These are phyloP conservation scores for Solanum etuberosum DNA, from an alignment of 257 asterid genomes.

Conservation along the genomic window DNA sequence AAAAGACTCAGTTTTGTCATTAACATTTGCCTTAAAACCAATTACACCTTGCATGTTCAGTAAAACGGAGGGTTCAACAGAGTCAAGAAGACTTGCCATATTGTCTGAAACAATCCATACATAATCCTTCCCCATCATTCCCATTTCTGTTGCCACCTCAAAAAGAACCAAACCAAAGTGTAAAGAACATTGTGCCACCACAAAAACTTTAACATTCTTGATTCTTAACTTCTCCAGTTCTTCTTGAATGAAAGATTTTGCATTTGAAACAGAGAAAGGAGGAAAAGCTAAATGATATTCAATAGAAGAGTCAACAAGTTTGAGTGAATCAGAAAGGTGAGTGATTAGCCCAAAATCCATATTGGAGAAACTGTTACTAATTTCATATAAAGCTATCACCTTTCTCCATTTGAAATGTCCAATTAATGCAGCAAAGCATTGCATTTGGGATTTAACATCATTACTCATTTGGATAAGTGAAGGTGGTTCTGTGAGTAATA, in stretches of 20 bases:
- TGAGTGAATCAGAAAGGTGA: constrained; percentile 31
- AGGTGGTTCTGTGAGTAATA: background rate
- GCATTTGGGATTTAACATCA: constrained; percentile 19
- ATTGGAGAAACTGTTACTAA: constrained; percentile 13
- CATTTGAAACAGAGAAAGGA: constrained; percentile 6
- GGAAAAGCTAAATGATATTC: constrained; percentile 27
- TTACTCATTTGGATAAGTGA: constrained; percentile 18
- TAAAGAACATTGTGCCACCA: constrained; percentile 26
- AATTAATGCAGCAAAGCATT: constrained; percentile 35
- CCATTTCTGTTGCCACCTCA: constrained; percentile 29
- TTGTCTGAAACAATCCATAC: constrained; percentile 53
- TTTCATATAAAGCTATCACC: constrained; percentile 29
- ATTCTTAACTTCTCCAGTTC: constrained; percentile 18
- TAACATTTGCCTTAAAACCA: constrained; percentile 29
- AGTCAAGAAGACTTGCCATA: constrained; percentile 35
- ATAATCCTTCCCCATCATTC: constrained; percentile 45
- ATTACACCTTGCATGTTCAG: constrained; percentile 52
- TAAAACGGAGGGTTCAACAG: constrained; percentile 22
- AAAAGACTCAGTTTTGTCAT: constrained; percentile 1
- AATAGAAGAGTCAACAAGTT: constrained; percentile 15
- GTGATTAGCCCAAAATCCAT: constrained; percentile 11
- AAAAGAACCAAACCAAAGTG: constrained; percentile 37
- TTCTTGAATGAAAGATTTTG: constrained; percentile 1
- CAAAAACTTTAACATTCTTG: constrained; percentile 20
- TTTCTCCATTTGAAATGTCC: constrained; percentile 46